Evolutionary conservation across 352 stramenopile genomes (phyloP).

Genomic region (Phytopythium vexans): DNA sequence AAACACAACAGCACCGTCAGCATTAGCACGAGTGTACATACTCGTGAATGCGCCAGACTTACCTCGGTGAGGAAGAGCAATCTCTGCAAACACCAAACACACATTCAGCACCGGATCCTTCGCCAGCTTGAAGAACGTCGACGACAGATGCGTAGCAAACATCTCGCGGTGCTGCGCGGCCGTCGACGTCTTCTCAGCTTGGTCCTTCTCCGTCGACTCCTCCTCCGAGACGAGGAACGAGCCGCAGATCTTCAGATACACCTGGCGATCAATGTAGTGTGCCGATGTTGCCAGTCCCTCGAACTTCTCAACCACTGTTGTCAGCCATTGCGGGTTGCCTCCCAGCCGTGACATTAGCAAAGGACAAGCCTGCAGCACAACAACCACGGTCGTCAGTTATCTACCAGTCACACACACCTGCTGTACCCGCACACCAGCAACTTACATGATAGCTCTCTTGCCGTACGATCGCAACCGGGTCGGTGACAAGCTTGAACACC

Average conservation of each 20-base stretch:
- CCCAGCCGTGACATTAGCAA: conserved; percentile 49
- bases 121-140: conserved; percentile 55
- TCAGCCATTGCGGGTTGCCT: conserved; percentile 44
- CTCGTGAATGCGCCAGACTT: neutral
- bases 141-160: conserved; percentile 45
- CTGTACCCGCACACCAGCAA: neutral
- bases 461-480: conserved; percentile 69
- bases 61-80: conserved; percentile 37
- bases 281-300: conserved; percentile 44
- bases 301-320: conserved; percentile 45
- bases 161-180: conserved; percentile 21
- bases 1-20: too few species aligned
- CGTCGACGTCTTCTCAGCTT: neutral
- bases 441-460: conserved; percentile 60
- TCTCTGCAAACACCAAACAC: conserved; percentile 53
- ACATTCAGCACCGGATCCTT: conserved; percentile 74
- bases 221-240: conserved; percentile 35
- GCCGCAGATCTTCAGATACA: conserved; percentile 59
- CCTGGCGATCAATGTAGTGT: conserved; percentile 67
- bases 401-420: conserved; percentile 1
- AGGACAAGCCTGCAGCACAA: conserved; percentile 47
- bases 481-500: conserved; percentile 71
- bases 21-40: too few species aligned
- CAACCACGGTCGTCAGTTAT: conserved; percentile 1
- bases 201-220: conserved; percentile 3